phyloP scores from a whole-genome alignment of 75 land plant species.

The Picea sitchensis region DNA sequence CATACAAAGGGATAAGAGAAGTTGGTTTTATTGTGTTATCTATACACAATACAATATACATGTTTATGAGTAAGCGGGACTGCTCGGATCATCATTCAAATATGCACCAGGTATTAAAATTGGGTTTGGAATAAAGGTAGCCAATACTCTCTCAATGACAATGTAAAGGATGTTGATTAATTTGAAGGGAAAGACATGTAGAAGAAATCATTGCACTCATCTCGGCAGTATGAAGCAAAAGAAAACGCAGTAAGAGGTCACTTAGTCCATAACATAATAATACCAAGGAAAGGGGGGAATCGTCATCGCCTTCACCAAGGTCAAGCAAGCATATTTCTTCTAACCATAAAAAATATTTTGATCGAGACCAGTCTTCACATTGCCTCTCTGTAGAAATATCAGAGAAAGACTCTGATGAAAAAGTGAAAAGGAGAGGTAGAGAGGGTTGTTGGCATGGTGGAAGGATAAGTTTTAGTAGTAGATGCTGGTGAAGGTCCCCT shows the following conservation, averaged over 20 bases:
- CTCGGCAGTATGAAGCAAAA: constrained; percentile 24
- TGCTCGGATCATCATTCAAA: too few species aligned
- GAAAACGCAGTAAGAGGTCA: constrained; percentile 42
- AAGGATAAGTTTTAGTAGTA: too few species aligned
- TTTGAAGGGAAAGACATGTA: constrained; percentile 26
- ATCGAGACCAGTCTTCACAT: constrained; percentile 11
- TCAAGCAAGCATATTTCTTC: constrained; percentile 25
- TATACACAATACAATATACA: too few species aligned
- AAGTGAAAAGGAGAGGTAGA: constrained; percentile 6
- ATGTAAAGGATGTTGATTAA: constrained; percentile 13
- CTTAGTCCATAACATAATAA: constrained; percentile 41
- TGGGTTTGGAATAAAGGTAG: too few species aligned
- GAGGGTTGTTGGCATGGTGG: too few species aligned
- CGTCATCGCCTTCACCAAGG: constrained; percentile 37
- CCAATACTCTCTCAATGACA: too few species aligned
- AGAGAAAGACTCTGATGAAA: constrained; percentile 32
- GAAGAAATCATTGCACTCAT: constrained; percentile 14
- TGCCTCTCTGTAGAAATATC: constrained; percentile 20
- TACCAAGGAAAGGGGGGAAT: constrained; percentile 27
- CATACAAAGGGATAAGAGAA: too few species aligned
- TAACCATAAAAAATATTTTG: constrained; percentile 22
- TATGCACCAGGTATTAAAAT: too few species aligned
- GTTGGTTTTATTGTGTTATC: too few species aligned
- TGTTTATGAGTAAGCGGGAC: too few species aligned
- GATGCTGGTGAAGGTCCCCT: too few species aligned